Evolutionary conservation across 2,329 filamentous ascomycete genomes (phyloP), one percentile per base, ranked within the genome.

Genomic region (Bimuria novae-zelandiae): DNA sequence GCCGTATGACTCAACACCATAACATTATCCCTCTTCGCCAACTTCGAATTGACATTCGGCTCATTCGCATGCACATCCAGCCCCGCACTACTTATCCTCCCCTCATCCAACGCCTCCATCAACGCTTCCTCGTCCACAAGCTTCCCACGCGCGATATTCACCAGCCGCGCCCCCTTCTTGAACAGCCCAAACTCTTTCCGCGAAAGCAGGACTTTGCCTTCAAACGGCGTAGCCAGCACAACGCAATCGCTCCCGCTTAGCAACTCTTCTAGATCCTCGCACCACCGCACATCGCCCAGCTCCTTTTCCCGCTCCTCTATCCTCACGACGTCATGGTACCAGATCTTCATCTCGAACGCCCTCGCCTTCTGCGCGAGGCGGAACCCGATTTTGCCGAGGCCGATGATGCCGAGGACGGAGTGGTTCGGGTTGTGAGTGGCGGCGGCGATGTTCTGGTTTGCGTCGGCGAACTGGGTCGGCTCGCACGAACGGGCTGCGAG

Each of bases 1-100:
- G 85, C 86, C 59, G 87, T 87, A 66, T 89, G 87, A 47, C 84
- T 83, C n/a, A 86, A 84, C 49, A 89, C 67, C 74, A 86, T 79
- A 0, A 83, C 82, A 55, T 79, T 79, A 1, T 68, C 55, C 71
- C 60, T 75, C 65, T 21, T 62, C 52, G 72, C 75, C 52, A 88
- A 66, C 21, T 77, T 72, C 25, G 74, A 65, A 62, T 82, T 77
- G 1, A 86, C 77, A 33, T 70, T 53, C 3, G 86, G 86, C 68
- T 89, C 87, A 57, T 80, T 62, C 7, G 80, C 79, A 64, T 88
- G 83, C 12, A 89, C 87, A 62, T 89, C 87, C 35, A 89, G 71
- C 0, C 84, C 87, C 0, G 82, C 83, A 1, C 80, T 75, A 1
- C 74, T 70, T 0, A 89, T 55, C 0, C 68, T 64, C 0, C 81